Base-by-base conservation (phyloP, 2,329 filamentous ascomycete species). In the Fusarium abutilonis region DNA sequence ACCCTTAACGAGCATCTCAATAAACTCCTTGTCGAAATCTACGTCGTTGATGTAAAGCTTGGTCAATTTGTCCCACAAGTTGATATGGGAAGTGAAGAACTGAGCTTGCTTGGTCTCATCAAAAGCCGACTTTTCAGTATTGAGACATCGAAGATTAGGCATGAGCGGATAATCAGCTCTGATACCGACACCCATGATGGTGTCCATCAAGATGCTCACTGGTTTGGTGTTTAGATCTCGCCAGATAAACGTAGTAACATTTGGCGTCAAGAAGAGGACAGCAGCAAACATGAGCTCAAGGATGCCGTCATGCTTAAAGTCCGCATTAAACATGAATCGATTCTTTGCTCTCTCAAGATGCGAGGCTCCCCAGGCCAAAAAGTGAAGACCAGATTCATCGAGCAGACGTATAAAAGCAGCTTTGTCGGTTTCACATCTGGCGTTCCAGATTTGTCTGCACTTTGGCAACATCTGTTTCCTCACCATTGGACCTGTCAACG, bases 291-390 rank as follows among this genome's bases (percentile, higher is more conserved):
- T 35, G 14, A 64, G 29, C 13, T 64, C 60, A 4, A 64, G 15
- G 14, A 62, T 61, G 3, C 51, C 61, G 28, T 65, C 61, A 8
- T 64, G 61, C 14, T 51, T 47, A 15, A 64, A 64, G 21, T 64
- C 60, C 1, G 56, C 39, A 2, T 53, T 57, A n/a, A 64, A 64
- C 46, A 64, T 60, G 21, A 63, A 63, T 1, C 56, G 9, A 1
- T 48, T 36, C 10, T 42, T 64, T 29, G 35, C 52, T 14, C 50
- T 38, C 15, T 63, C 60, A 0, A 64, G n/a, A 38, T 61, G 39
- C 4, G 45, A 39, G 11, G 60, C 60, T 4, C 50, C 49, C 60
- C 60, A 63, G 1, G 50, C 60, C 6, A 63, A 38, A 1, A 35
- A 31, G 11, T 56, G 45, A 17, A 64, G 51, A 6, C 60, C 60